A percentile compares a stretch with the other conserved stretches of the same genome.
phyloP scores from a whole-genome alignment of 2,329 filamentous ascomycete species.

The Fusarium sp. region DNA sequence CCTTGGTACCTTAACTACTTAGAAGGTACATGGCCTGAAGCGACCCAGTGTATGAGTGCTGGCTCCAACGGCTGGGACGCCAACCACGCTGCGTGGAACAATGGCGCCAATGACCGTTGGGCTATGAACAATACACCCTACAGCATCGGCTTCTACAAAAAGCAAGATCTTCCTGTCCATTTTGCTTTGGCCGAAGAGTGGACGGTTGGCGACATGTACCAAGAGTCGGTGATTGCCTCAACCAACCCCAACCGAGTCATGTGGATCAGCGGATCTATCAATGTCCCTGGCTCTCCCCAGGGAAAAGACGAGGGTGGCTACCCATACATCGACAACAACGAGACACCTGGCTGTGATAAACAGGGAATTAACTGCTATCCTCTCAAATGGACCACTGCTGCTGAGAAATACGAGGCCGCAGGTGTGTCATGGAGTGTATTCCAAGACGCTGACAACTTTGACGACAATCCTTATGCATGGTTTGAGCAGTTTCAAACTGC shows the following conservation, averaged over 20 bases:
- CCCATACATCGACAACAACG: constrained; percentile 20
- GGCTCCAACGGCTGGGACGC: constrained; percentile 64
- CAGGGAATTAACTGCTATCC: constrained; percentile 16
- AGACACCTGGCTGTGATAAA: constrained; percentile 10
- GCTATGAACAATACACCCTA: constrained; percentile 53
- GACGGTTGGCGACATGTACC: constrained; percentile 63
- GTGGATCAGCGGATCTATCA: constrained; percentile 64
- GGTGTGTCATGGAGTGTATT: constrained; percentile 21
- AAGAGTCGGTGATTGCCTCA: constrained; percentile 63
- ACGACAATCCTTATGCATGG: constrained; percentile 24
- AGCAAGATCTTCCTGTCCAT: constrained; percentile 4
- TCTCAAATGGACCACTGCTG: constrained; percentile 18
- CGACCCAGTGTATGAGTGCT: constrained; percentile 66
- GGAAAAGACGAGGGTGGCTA: constrained; percentile 32
- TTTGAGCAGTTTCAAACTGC: constrained; percentile 20
- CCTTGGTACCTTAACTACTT: constrained; percentile 67
- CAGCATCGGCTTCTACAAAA: constrained; percentile 14
- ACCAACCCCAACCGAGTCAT: constrained; percentile 66
- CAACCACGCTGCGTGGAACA: constrained; percentile 65
- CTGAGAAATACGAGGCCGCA: constrained; percentile 24
- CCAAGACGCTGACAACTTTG: constrained; percentile 22
- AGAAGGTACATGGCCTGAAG: constrained; percentile 61
- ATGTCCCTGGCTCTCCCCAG: constrained; percentile 57
- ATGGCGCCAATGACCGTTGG: constrained; percentile 66
- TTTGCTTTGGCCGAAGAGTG: constrained; percentile 16